Conservation (phyloP, 1,284 basidiomycete species). For the Trichosporon coremiiforme region DNA sequence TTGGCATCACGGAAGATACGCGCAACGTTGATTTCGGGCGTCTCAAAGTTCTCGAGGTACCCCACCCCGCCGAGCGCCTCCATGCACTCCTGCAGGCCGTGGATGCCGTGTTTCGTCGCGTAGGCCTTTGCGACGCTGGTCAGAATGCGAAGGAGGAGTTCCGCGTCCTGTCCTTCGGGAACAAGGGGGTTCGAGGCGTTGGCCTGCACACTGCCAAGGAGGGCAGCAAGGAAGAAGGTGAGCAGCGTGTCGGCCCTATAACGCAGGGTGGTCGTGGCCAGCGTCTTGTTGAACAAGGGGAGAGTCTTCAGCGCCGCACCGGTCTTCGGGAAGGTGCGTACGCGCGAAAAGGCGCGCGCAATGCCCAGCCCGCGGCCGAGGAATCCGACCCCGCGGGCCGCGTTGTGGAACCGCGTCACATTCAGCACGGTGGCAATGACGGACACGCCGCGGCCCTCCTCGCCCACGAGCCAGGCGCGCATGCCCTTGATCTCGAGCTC, state of each 20-base stretch:
- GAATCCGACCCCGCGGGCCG: conserved; percentile 52
- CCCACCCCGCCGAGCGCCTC: conserved; percentile 72
- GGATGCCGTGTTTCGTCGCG: conserved; percentile 65
- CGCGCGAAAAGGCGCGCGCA: conserved; percentile 65
- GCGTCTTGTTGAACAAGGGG: conserved; percentile 59
- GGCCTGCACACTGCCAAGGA: conserved; percentile 68
- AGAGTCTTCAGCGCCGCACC: conserved; percentile 58
- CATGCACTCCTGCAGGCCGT: conserved; percentile 74
- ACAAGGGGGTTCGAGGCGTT: conserved; percentile 41
- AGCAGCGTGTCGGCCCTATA: conserved; percentile 70
- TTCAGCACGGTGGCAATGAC: conserved; percentile 71
- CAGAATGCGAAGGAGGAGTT: conserved; percentile 64
- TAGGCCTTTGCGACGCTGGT: conserved; percentile 74
- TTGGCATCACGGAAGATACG: conserved; percentile 64
- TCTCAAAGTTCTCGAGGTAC: conserved; percentile 77
- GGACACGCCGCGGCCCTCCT: conserved; percentile 67
- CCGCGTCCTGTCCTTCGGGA: conserved; percentile 56
- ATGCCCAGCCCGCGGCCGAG: conserved; percentile 68
- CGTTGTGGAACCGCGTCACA: conserved; percentile 68
- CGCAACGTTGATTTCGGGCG: conserved; percentile 54
- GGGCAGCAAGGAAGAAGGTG: conserved; percentile 62
- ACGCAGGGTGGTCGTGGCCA: conserved; percentile 64
- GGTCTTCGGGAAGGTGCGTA: conserved; percentile 59
- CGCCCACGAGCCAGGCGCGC: conserved; percentile 68
- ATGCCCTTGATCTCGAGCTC: conserved; percentile 69